These are phyloP conservation scores for Neofusicoccum umdonicola DNA, from an alignment of 2,329 filamentous ascomycete species.

Conservation along the genomic window DNA sequence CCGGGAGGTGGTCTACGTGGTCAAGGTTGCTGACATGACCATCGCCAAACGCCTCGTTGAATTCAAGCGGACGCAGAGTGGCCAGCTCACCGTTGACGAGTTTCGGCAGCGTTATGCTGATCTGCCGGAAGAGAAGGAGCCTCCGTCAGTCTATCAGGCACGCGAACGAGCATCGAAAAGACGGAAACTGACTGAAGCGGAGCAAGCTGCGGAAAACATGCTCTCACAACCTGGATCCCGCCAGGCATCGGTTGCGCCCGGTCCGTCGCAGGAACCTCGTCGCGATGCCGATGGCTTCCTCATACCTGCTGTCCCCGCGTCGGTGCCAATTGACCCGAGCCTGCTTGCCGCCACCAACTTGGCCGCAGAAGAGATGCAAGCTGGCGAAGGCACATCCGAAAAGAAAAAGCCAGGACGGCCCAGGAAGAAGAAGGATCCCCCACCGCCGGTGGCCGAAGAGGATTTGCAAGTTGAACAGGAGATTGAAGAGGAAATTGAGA, in stretches of 20 bases:
- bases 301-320: slow-evolving; percentile 31
- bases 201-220: slow-evolving; percentile 20
- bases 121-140: slow-evolving; percentile 63
- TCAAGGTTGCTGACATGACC: slow-evolving; percentile 92
- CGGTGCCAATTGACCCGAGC: slow-evolving; percentile 23
- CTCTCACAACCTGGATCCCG: neutral
- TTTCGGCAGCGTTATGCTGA: slow-evolving; percentile 69
- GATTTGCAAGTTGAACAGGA: slow-evolving; percentile 49
- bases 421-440: slow-evolving; percentile 31
- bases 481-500: slow-evolving; percentile 45
- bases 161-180: slow-evolving; percentile 47
- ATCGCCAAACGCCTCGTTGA: slow-evolving; percentile 89
- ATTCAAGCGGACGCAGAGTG: slow-evolving; percentile 83
- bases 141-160: slow-evolving; percentile 75
- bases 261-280: slow-evolving; percentile 22
- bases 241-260: slow-evolving; percentile 6
- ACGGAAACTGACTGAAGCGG: slow-evolving; percentile 26
- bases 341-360: slow-evolving; percentile 17
- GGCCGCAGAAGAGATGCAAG: slow-evolving; percentile 14
- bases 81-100: slow-evolving; percentile 81
- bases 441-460: slow-evolving; percentile 38
- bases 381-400: slow-evolving; percentile 22
- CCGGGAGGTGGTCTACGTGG: slow-evolving; percentile 94
- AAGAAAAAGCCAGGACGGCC: slow-evolving; percentile 38
- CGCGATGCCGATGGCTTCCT: slow-evolving; percentile 43